A percentile compares a stretch with the other conserved stretches of the same genome.
Evolutionary conservation across 441 rosid genomes (phyloP).

Genomic region (Croton setiger): DNA sequence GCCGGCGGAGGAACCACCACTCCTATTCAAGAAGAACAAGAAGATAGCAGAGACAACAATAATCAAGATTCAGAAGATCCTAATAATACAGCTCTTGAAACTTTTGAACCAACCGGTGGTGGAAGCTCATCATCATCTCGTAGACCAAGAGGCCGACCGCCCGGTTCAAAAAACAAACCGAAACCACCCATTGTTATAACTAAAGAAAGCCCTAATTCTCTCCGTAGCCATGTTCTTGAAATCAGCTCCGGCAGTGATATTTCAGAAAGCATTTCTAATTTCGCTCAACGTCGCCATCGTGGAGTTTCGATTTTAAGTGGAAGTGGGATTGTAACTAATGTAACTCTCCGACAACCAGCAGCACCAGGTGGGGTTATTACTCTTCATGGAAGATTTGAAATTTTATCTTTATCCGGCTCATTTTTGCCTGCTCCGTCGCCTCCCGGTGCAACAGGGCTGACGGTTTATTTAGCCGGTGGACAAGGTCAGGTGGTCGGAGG

Average conservation of each 20-base stretch:
- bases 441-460: slow-evolving; percentile 63
- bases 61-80: slow-evolving; percentile 36
- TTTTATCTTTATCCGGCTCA: slow-evolving; percentile 72
- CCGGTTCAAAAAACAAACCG: slow-evolving; percentile 83
- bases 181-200: slow-evolving; percentile 70
- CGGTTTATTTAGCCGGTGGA: slow-evolving; percentile 78
- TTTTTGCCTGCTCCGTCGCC: slow-evolving; percentile 76
- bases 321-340: slow-evolving; percentile 69
- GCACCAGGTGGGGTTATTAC: slow-evolving; percentile 67
- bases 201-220: slow-evolving; percentile 85
- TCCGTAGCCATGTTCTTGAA: slow-evolving; percentile 85
- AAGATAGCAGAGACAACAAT: slow-evolving; percentile 41
- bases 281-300: slow-evolving; percentile 60
- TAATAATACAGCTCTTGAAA: slow-evolving; percentile 22
- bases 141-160: slow-evolving; percentile 81
- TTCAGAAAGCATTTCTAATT: slow-evolving; percentile 54
- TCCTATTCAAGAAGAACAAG: slow-evolving; percentile 37
- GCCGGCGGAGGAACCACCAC: slow-evolving; percentile 14
- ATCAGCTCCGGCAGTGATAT: slow-evolving; percentile 73
- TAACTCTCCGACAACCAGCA: slow-evolving; percentile 72
- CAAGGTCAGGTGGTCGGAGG: slow-evolving; percentile 94
- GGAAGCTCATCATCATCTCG: slow-evolving; percentile 55
- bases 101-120: slow-evolving; percentile 40
- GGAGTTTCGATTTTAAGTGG: slow-evolving; percentile 84
- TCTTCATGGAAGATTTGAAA: slow-evolving; percentile 81